A percentile compares a stretch with the other conserved stretches of the same genome.
phyloP scores from a whole-genome alignment of 1,139 yeast genomes.

The Zygotorulaspora mrakii region DNA sequence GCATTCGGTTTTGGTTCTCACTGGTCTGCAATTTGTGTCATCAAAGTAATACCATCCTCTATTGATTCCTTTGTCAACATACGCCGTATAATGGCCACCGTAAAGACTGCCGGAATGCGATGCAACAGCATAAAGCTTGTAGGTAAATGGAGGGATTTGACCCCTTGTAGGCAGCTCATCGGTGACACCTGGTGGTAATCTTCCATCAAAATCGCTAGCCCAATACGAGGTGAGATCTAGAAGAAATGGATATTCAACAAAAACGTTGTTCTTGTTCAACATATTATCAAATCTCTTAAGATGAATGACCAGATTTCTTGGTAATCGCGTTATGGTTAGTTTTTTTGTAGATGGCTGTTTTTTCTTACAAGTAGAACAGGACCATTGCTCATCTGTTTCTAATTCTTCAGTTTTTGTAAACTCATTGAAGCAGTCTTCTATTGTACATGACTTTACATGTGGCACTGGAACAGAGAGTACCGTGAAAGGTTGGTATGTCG shows the following conservation, averaged over 20 bases:
- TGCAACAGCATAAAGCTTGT: conserved; percentile 80
- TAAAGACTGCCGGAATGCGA: conserved; percentile 78
- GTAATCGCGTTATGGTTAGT: conserved; percentile 66
- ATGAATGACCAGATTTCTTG: conserved; percentile 68
- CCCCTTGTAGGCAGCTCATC: conserved; percentile 59
- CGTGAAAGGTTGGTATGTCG: conserved; percentile 81
- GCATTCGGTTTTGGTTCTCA: conserved; percentile 30
- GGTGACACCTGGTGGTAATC: conserved; percentile 39
- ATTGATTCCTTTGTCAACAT: conserved; percentile 59
- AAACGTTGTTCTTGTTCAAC: conserved; percentile 37
- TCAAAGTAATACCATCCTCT: conserved; percentile 39
- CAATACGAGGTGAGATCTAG: conserved; percentile 75
- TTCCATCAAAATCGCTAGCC: conserved; percentile 50
- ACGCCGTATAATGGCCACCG: conserved; percentile 91
- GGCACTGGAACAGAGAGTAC: conserved; percentile 76
- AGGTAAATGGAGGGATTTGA: conserved; percentile 75
- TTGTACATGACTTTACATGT: conserved; percentile 23
- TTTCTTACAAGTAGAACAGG: conserved; percentile 74
- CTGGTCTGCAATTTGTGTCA: conserved; percentile 32
- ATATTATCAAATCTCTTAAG: conserved; percentile 67
- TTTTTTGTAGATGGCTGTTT: conserved; percentile 66
- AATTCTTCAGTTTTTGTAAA: conserved; percentile 65
- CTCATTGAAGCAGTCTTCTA: conserved; percentile 65
- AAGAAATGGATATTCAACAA: conserved; percentile 43
- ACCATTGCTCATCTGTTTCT: conserved; percentile 85